Base-by-base conservation (phyloP, 2,329 filamentous ascomycete species). In the Colletotrichum sp. region DNA sequence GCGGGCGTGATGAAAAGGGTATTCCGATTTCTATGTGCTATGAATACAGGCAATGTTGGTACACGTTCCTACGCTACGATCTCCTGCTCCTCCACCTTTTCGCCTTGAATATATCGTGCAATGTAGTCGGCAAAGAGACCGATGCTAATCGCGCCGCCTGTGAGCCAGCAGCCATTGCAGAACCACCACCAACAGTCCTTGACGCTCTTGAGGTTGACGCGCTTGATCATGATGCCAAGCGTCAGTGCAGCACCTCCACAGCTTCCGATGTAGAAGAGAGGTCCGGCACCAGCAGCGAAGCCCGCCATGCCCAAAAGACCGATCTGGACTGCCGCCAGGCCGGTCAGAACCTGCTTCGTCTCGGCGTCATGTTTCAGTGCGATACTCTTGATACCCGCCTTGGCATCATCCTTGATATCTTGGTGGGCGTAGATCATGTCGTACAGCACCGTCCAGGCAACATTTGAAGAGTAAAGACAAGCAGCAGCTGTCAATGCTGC, bases 371-470 rank as follows among this genome's bases (percentile, higher is more conserved):
- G 95, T 82, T 94, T 93, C 52, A 97, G 87, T 2, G 94, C 95
- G 79, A 97, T 97, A 80, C 93, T 95, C 87, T 96, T 97, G 85
- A 98, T 97, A 10, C 95, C 96, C 0, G 93, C 95, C 83, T 95
- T 96, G 76, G 89, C 92, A 81, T 98, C 95, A 79, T 98, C 95
- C 80, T 93, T 93, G 83, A 96, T 94, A 80, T 98, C 95, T 92
- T 97, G 96, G 82, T 97, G 95, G 16, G 95, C 95, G 83, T 98
- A 98, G 36, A 98, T 95, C 92, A 97, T 97, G 83, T 98, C 95
- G 83, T 97, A 98, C 52, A 97, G 85, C 30, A 97, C 90, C 0
- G 95, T 97, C 96, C 96, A 98, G 4, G 94, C 92, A 28, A 97
- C 88, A 79, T 96, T 97, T 58, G 94, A 95, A 13, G 90, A 86